Evolutionary conservation across 140 eudicot species (phyloP).

Genomic region (Erigeron philadelphicus): DNA sequence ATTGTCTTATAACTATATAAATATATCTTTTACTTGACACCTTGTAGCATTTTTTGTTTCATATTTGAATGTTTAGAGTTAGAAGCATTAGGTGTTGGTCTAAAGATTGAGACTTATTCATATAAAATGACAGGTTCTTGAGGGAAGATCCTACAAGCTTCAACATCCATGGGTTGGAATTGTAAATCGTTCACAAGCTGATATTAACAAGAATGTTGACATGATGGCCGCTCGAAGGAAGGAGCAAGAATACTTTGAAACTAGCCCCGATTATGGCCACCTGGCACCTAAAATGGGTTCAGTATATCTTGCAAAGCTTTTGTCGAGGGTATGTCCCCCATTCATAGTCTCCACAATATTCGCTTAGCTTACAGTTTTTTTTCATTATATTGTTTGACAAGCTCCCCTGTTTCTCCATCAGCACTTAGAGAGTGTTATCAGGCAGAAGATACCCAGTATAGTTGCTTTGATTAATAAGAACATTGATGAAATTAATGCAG

Average conservation of each 20-base stretch:
- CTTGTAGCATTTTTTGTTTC: not conserved
- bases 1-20: constrained; percentile 11
- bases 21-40: constrained; percentile 21
- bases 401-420: constrained; percentile 12
- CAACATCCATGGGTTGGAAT: constrained; percentile 99
- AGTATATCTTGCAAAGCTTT: constrained; percentile 86
- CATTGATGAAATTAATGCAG: constrained; percentile 88
- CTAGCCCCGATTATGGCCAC: constrained; percentile 93
- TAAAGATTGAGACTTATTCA: constrained; percentile 4
- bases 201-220: constrained; percentile 89
- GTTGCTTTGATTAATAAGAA: constrained; percentile 82
- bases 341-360: not conserved
- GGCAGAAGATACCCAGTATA: constrained; percentile 95
- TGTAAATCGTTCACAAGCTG: constrained; percentile 99
- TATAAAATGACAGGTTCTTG: constrained; percentile 62
- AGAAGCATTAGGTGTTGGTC: constrained; percentile 8
- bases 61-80: constrained; percentile 8
- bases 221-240: constrained; percentile 81
- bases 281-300: constrained; percentile 95
- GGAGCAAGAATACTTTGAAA: constrained; percentile 82
- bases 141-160: constrained; percentile 91
- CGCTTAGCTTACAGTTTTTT: constrained; percentile 14
- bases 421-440: constrained; percentile 90
- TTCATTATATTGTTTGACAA: constrained; percentile 22
- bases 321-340: constrained; percentile 53